Conservation (phyloP, 805 yeast species). For the Cyberlindnera mycetangii region DNA sequence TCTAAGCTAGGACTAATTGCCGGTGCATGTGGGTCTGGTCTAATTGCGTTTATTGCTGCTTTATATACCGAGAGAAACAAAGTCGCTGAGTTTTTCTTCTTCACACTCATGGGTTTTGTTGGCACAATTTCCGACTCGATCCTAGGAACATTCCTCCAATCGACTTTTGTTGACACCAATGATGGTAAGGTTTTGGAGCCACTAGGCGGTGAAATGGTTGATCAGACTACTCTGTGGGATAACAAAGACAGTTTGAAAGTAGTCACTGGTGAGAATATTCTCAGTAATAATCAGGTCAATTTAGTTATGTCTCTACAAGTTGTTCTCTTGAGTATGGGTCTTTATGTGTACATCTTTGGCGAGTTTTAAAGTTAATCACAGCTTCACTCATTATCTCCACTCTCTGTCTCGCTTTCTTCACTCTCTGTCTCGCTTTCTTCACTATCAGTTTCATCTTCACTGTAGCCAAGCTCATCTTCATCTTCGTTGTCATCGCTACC, state of each 20-base stretch:
- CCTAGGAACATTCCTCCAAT: constrained; percentile 40
- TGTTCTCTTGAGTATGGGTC: constrained; percentile 28
- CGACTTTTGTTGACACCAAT: constrained; percentile 31
- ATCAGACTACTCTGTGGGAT: constrained; percentile 21
- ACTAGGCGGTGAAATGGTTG: constrained; percentile 34
- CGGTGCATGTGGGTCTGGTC: constrained; percentile 35
- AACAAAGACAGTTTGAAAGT: constrained; percentile 22
- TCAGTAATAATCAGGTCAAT: constrained; percentile 41
- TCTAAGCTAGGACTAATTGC: constrained; percentile 35
- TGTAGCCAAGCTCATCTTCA: constrained; percentile 22
- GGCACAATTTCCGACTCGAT: constrained; percentile 41
- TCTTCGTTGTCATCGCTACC: constrained; percentile 15
- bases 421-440: constrained; percentile 5
- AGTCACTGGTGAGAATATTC: constrained; percentile 34
- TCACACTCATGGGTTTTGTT: constrained; percentile 32
- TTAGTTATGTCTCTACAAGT: constrained; percentile 33
- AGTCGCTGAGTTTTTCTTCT: constrained; percentile 26
- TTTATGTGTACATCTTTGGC: constrained; percentile 19
- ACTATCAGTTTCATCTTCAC: constrained; percentile 13
- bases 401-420: constrained; percentile 6
- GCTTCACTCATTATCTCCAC: constrained; percentile 3
- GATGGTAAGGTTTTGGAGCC: constrained; percentile 30
- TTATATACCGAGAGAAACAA: constrained; percentile 21
- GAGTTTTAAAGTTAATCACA: background rate
- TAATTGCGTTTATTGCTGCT: constrained; percentile 32